phyloP scores from a whole-genome alignment of 169 alveolate genomes.

The Hepatocystis sp. region DNA sequence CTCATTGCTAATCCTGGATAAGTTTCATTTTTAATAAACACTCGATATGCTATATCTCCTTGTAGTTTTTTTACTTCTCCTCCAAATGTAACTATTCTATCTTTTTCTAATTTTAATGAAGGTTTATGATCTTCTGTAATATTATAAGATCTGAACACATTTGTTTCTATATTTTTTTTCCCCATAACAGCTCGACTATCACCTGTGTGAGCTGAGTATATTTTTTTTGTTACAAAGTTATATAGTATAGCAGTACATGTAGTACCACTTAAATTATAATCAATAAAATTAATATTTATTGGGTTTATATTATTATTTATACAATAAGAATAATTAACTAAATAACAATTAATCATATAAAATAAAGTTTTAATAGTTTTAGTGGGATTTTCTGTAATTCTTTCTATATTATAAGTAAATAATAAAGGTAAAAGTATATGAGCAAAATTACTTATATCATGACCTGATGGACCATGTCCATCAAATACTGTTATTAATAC shows the following conservation, averaged over 20 bases:
- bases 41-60: conserved; percentile 90
- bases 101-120: conserved; percentile 85
- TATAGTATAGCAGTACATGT: conserved; percentile 82
- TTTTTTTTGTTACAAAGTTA: conserved; percentile 75
- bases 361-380: conserved; percentile 65
- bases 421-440: conserved; percentile 80
- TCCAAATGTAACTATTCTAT: conserved; percentile 87
- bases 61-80: conserved; percentile 90
- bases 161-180: conserved; percentile 71
- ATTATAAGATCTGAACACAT: conserved; percentile 79
- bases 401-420: conserved; percentile 78
- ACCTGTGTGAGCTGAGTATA: conserved; percentile 85
- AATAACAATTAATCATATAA: conserved; percentile 74
- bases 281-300: conserved; percentile 81
- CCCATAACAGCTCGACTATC: conserved; percentile 87
- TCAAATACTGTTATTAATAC: conserved; percentile 86
- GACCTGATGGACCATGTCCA: conserved; percentile 91
- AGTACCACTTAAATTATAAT: conserved; percentile 86
- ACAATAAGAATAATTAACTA: conserved; percentile 80
- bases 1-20: conserved; percentile 94
- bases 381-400: conserved; percentile 63
- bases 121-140: conserved; percentile 91
- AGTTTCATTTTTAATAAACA: conserved; percentile 83
- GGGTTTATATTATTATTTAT: conserved; percentile 80
- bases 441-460: conserved; percentile 84